Conservation (phyloP, 106 monocot species). For the Hemerocallis citrina region DNA sequence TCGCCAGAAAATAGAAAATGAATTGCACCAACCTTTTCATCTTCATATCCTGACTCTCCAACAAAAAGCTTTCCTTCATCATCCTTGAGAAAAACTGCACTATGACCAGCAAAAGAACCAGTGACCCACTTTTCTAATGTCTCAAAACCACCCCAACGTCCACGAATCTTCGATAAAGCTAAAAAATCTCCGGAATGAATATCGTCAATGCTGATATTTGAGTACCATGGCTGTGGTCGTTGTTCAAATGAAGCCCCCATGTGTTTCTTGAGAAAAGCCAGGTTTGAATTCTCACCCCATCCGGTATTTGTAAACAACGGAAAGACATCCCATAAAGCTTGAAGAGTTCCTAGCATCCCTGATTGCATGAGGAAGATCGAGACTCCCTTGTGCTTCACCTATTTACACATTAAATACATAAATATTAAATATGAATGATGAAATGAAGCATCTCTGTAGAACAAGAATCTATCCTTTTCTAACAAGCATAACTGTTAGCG, state of each 20-base stretch:
- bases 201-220: conserved; percentile 54
- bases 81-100: conserved; percentile 66
- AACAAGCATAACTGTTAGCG: not conserved
- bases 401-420: conserved; percentile 1
- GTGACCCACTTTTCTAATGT: conserved; percentile 87
- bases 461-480: not conserved
- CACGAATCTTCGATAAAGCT: conserved; percentile 75
- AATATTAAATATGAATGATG: not conserved
- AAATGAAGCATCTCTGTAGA: not conserved
- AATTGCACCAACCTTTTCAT: conserved; percentile 50
- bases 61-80: conserved; percentile 81
- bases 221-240: conserved; percentile 72
- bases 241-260: conserved; percentile 71
- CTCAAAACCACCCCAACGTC: conserved; percentile 85
- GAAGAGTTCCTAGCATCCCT: conserved; percentile 75
- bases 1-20: not conserved
- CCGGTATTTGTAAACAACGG: conserved; percentile 58
- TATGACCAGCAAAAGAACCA: conserved; percentile 76
- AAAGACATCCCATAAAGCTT: conserved; percentile 79
- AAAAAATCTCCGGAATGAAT: conserved; percentile 82
- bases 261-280: conserved; percentile 72
- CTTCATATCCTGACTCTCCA: conserved; percentile 80
- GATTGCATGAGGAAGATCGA: conserved; percentile 67
- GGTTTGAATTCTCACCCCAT: conserved; percentile 75
- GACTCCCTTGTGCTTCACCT: conserved; percentile 66